Conservation (phyloP, 2,329 filamentous ascomycete genomes). For the Fusarium solani-melongenae region DNA sequence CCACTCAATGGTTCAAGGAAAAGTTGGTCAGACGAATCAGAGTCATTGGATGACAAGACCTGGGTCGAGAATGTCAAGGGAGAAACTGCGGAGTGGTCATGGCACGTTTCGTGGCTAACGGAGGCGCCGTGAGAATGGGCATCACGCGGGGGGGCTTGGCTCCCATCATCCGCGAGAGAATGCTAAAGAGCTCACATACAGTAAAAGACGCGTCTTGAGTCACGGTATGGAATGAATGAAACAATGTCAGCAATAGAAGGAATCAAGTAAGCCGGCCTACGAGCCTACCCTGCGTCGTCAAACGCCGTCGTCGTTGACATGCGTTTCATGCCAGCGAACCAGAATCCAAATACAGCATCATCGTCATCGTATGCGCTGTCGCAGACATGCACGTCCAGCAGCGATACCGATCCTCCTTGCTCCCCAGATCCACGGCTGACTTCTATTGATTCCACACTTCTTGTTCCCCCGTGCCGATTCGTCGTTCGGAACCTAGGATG, state of each 20-base stretch:
- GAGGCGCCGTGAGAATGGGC: background rate
- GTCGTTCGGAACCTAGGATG: background rate
- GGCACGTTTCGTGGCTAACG: background rate
- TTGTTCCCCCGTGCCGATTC: background rate
- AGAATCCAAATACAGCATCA: background rate
- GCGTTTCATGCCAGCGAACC: constrained; percentile 4
- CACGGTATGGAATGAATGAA: background rate
- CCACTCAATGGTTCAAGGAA: background rate
- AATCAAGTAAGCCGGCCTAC: background rate
- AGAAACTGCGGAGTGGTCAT: background rate
- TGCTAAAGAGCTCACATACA: background rate
- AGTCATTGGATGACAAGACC: constrained; percentile 1
- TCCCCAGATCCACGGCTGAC: constrained; percentile 4
- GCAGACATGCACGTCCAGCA: background rate
- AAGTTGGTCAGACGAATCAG: background rate
- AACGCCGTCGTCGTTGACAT: background rate
- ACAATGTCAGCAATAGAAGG: background rate
- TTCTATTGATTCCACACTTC: background rate
- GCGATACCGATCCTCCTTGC: constrained; percentile 9
- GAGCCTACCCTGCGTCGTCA: constrained; percentile 17
- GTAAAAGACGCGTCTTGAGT: background rate
- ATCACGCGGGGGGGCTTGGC: background rate
- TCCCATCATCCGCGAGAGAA: background rate
- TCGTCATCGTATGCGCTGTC: constrained; percentile 9
- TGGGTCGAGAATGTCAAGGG: background rate